phyloP scores from a whole-genome alignment of 352 stramenopile genomes.

The Lagenidium giganteum region DNA sequence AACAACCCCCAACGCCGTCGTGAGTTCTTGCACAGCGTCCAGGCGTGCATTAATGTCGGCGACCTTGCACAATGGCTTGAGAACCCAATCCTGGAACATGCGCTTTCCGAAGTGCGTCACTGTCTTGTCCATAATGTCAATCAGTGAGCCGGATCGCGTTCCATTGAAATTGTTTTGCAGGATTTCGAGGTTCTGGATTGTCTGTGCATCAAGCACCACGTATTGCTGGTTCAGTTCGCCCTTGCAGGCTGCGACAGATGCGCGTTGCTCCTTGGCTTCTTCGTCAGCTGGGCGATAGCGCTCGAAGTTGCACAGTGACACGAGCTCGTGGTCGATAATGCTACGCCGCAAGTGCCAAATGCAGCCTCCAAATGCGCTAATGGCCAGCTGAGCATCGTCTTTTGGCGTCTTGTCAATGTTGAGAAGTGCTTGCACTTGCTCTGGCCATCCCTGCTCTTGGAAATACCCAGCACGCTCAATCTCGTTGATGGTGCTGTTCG shows the following conservation, averaged over 20 bases:
- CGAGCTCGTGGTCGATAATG: constrained; percentile 65
- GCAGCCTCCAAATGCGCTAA: constrained; percentile 50
- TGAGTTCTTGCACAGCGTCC: constrained; percentile 94
- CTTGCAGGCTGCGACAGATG: too few relatives aligned
- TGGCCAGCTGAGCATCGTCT: constrained; percentile 34
- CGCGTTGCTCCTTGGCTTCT: constrained; percentile 18
- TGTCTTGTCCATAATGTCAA: constrained; percentile 76
- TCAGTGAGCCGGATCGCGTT: constrained; percentile 87
- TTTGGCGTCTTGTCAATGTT: constrained; percentile 58
- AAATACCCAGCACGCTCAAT: constrained; percentile 85
- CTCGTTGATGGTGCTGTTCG: constrained; percentile 81
- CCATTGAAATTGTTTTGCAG: constrained; percentile 85
- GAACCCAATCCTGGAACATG: constrained; percentile 94
- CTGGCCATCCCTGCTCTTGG: constrained; percentile 52
- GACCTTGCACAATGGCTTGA: constrained; percentile 91
- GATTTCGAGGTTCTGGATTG: constrained; percentile 96
- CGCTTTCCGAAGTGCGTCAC: constrained; percentile 91
- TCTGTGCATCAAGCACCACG: constrained; percentile 94
- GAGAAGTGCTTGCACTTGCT: constrained; percentile 36
- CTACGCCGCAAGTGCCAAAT: constrained; percentile 61
- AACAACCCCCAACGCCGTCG: constrained; percentile 49
- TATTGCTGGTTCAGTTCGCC: constrained; percentile 60
- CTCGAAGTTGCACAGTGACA: constrained; percentile 60
- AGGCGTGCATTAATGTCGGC: constrained; percentile 91
- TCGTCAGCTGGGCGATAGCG: constrained; percentile 61